A percentile compares a stretch with the other conserved stretches of the same genome.
Conservation (phyloP, 2,329 filamentous ascomycete genomes). For the Aspergillus fructus region DNA sequence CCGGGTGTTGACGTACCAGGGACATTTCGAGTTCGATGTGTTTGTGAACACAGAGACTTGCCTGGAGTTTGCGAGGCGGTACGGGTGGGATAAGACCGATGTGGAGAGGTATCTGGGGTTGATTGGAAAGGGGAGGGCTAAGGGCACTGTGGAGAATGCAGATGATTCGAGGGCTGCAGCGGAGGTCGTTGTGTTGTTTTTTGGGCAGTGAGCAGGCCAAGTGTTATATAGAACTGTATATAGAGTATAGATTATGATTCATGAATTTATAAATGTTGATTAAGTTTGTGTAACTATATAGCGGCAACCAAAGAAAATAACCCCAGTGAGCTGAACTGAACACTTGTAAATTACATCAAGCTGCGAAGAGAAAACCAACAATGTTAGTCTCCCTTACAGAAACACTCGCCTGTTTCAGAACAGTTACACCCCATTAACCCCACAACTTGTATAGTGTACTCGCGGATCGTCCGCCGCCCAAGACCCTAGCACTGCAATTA, state of each 20-base stretch:
- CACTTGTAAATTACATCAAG: no score
- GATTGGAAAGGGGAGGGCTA: slow-evolving; percentile 22
- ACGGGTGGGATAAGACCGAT: slow-evolving; percentile 20
- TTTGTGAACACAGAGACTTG: slow-evolving; percentile 22
- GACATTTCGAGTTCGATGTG: slow-evolving; percentile 28
- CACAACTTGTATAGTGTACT: no score
- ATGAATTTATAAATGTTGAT: not conserved
- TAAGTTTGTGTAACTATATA: not conserved
- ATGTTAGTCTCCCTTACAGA: no score
- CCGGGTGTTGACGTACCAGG: slow-evolving; percentile 25
- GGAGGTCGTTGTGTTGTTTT: slow-evolving; percentile 33
- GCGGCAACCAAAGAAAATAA: no score
- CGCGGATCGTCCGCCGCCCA: no score
- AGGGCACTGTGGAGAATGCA: slow-evolving; percentile 19
- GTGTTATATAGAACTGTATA: not conserved
- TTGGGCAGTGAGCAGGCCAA: not conserved
- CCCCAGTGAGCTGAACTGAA: no score
- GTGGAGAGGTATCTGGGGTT: slow-evolving; percentile 19
- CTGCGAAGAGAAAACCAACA: no score
- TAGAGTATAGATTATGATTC: not conserved
- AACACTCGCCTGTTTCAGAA: no score
- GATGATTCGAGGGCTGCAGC: slow-evolving; percentile 35
- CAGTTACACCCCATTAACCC: no score
- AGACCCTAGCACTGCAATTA: no score
- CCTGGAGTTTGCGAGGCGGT: slow-evolving; percentile 19